phyloP scores from a whole-genome alignment of 2,329 filamentous ascomycete species.

The Trichoderma sp. region DNA sequence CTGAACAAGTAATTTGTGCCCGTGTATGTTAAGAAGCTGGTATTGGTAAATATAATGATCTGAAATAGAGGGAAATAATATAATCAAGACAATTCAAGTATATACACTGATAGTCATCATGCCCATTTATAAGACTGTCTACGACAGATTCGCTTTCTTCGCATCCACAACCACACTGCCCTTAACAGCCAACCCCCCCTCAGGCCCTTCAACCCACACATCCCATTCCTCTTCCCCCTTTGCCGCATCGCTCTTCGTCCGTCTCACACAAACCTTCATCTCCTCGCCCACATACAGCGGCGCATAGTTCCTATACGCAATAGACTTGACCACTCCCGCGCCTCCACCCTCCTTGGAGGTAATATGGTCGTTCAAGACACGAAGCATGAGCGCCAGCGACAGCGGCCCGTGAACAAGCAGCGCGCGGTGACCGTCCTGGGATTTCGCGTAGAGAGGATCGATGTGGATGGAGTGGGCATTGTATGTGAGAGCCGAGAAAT shows the following conservation, averaged over 20 bases:
- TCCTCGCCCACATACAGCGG: conserved; percentile 75
- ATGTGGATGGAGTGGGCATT: conserved; percentile 93
- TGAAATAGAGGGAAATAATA: background rate
- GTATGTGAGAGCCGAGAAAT: conserved; percentile 86
- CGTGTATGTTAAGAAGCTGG: background rate
- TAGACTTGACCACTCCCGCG: conserved; percentile 31
- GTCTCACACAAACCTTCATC: conserved; percentile 66
- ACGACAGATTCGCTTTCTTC: background rate
- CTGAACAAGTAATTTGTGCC: background rate
- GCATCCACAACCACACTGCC: conserved; percentile 41
- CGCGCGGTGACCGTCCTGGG: conserved; percentile 70
- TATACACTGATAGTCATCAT: background rate
- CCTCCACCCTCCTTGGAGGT: conserved; percentile 13
- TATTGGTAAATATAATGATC: background rate
- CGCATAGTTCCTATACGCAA: conserved; percentile 78
- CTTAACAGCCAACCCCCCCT: conserved; percentile 63
- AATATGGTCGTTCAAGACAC: conserved; percentile 48
- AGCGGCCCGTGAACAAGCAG: conserved; percentile 87
- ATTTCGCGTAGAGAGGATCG: conserved; percentile 66
- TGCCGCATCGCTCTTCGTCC: conserved; percentile 40
- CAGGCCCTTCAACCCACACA: conserved; percentile 62
- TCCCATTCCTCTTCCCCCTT: conserved; percentile 51
- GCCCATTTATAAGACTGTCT: background rate
- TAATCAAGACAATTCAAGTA: background rate
- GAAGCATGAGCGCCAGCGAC: conserved; percentile 72